A percentile compares a stretch with the other conserved stretches of the same genome.
phyloP scores from a whole-genome alignment of 345 rosid species.

The Populus pruinosa region DNA sequence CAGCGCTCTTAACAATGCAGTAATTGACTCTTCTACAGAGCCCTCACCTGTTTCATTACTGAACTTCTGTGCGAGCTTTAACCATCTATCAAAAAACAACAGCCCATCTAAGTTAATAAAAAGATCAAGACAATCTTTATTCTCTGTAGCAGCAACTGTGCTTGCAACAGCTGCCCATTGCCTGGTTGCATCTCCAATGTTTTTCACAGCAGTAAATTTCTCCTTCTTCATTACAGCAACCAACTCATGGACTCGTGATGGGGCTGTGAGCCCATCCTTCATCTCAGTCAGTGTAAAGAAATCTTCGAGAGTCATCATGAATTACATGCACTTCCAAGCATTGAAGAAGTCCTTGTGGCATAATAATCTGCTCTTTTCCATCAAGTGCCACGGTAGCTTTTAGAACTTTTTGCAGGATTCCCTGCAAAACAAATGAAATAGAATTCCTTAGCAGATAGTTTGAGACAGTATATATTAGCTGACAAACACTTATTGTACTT shows the following conservation, averaged over 20 bases:
- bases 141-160: conserved; percentile 73
- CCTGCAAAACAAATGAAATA: conserved; percentile 31
- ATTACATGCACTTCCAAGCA: conserved; percentile 47
- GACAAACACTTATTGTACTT: not conserved
- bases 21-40: conserved; percentile 66
- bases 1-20: conserved; percentile 64
- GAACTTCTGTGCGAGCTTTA: conserved; percentile 54
- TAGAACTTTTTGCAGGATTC: conserved; percentile 3
- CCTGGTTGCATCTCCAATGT: conserved; percentile 67
- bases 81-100: conserved; percentile 66
- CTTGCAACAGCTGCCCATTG: conserved; percentile 91
- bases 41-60: conserved; percentile 44
- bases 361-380: conserved; percentile 30
- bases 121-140: conserved; percentile 83
- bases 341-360: conserved; percentile 22
- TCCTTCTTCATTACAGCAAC: conserved; percentile 66
- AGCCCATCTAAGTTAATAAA: conserved; percentile 86
- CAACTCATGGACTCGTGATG: conserved; percentile 76
- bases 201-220: conserved; percentile 59
- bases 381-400: conserved; percentile 19
- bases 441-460: conserved; percentile 8
- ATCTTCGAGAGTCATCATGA: conserved; percentile 84
- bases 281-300: conserved; percentile 82
- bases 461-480: not conserved
- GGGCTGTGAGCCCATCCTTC: conserved; percentile 80